Evolutionary conservation across 345 rosid species (phyloP).

Genomic region (Populus nigra): DNA sequence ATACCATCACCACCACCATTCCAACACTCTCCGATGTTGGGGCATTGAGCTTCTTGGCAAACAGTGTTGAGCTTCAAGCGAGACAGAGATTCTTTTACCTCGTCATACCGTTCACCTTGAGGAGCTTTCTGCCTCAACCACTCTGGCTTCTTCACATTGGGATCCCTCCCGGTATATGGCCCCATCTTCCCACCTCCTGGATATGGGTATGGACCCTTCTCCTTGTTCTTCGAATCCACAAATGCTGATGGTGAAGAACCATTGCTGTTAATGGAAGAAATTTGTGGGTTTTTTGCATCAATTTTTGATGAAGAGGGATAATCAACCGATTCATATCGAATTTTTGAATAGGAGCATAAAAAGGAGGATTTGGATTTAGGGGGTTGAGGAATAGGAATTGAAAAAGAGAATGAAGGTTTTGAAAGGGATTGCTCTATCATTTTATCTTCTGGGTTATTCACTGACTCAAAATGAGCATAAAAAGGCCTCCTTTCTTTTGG

Average conservation of each 20-base stretch:
- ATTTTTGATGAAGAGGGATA: not conserved
- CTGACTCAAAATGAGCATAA: not conserved
- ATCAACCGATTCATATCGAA: slow-evolving; percentile 46
- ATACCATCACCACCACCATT: slow-evolving; percentile 98
- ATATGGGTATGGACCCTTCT: slow-evolving; percentile 47
- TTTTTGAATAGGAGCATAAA: not conserved
- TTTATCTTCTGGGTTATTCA: not conserved
- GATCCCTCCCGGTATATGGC: slow-evolving; percentile 80
- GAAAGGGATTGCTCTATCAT: slow-evolving; percentile 8
- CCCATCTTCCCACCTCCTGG: slow-evolving; percentile 48
- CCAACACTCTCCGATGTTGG: slow-evolving; percentile 99
- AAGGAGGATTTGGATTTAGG: not conserved
- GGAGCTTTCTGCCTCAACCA: slow-evolving; percentile 97
- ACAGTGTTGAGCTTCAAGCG: slow-evolving; percentile 81
- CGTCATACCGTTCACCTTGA: slow-evolving; percentile 69
- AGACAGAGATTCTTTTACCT: slow-evolving; percentile 74
- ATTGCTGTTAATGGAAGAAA: not conserved
- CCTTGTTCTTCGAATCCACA: not conserved
- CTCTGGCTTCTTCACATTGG: slow-evolving; percentile 71
- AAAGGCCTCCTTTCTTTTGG: not conserved
- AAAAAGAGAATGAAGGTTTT: slow-evolving; percentile 2
- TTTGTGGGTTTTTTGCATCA: not conserved
- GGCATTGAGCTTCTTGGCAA: slow-evolving; percentile 97
- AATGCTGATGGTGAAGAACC: not conserved
- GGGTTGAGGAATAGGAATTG: not conserved